Conservation (phyloP, 768 basidiomycete genomes). For the Suillus bovinus region DNA sequence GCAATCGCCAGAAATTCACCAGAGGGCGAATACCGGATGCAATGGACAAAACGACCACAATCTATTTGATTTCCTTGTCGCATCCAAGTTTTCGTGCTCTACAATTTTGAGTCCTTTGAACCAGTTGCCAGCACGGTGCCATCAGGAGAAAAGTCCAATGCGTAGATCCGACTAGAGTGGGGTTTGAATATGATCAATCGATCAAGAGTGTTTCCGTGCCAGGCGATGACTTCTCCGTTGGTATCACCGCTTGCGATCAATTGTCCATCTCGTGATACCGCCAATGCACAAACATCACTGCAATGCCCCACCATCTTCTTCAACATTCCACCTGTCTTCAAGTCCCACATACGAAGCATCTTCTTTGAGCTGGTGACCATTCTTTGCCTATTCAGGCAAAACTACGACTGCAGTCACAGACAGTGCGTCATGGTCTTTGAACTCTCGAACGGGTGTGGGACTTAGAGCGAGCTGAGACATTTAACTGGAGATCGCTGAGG, state of each 20-base stretch:
- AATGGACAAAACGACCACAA: neutral
- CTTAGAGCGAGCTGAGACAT: neutral
- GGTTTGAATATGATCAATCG: neutral
- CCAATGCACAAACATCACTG: neutral
- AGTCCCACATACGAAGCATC: neutral
- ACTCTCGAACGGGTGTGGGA: neutral
- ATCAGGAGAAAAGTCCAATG: conserved; percentile 2
- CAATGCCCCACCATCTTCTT: neutral
- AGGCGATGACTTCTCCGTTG: neutral
- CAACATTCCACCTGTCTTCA: neutral
- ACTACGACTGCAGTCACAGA: neutral
- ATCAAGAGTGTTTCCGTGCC: neutral
- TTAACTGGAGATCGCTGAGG: neutral
- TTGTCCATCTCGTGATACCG: neutral
- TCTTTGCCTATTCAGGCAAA: neutral
- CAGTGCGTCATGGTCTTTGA: neutral
- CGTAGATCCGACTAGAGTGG: neutral
- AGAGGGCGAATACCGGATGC: neutral
- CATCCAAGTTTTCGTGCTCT: neutral
- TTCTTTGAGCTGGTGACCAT: neutral
- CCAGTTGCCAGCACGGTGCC: neutral
- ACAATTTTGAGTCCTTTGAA: neutral
- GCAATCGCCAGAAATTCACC: neutral
- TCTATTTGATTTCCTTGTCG: neutral
- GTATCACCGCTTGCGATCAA: neutral